phyloP scores from a whole-genome alignment of 805 yeast genomes.

The Wickerhamomyces mucosus region DNA sequence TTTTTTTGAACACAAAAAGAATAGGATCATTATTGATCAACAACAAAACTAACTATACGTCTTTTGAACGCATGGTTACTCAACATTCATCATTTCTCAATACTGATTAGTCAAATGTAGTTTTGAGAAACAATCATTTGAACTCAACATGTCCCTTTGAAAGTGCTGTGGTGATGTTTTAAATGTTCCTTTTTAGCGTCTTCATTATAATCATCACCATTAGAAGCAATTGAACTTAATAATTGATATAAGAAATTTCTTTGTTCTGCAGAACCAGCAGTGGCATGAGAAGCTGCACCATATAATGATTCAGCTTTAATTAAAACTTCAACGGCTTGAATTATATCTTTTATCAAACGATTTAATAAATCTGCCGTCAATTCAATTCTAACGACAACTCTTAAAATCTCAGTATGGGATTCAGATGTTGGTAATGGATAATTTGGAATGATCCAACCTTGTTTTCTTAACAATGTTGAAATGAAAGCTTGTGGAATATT shows the following conservation, averaged over 20 bases:
- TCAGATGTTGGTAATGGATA: slow-evolving; percentile 66
- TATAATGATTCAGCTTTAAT: slow-evolving; percentile 33
- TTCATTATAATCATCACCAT: slow-evolving; percentile 34
- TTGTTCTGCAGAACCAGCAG: slow-evolving; percentile 12
- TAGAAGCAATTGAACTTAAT: slow-evolving; percentile 45
- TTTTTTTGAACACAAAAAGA: too few relatives aligned
- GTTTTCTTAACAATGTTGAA: slow-evolving; percentile 62
- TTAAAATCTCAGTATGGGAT: slow-evolving; percentile 55
- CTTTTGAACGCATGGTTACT: too few relatives aligned
- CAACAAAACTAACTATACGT: too few relatives aligned
- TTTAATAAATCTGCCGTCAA: slow-evolving; percentile 53
- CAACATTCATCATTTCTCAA: too few relatives aligned
- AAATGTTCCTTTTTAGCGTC: slow-evolving; percentile 14
- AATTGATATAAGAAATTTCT: slow-evolving; percentile 34
- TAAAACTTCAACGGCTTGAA: slow-evolving; percentile 42
- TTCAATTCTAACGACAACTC: slow-evolving; percentile 75
- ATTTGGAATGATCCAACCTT: slow-evolving; percentile 86
- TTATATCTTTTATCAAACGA: slow-evolving; percentile 53
- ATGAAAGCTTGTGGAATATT: slow-evolving; percentile 75
- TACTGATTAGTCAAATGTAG: too few relatives aligned
- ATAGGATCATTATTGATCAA: too few relatives aligned
- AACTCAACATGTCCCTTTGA: slow-evolving; percentile 19
- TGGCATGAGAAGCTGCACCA: slow-evolving; percentile 5
- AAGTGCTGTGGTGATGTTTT: slow-evolving; percentile 17
- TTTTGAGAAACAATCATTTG: too few relatives aligned